A percentile compares a stretch with the other conserved stretches of the same genome.
phyloP scores from a whole-genome alignment of 169 alveolate species.

The Cardiosporidium cionae region DNA sequence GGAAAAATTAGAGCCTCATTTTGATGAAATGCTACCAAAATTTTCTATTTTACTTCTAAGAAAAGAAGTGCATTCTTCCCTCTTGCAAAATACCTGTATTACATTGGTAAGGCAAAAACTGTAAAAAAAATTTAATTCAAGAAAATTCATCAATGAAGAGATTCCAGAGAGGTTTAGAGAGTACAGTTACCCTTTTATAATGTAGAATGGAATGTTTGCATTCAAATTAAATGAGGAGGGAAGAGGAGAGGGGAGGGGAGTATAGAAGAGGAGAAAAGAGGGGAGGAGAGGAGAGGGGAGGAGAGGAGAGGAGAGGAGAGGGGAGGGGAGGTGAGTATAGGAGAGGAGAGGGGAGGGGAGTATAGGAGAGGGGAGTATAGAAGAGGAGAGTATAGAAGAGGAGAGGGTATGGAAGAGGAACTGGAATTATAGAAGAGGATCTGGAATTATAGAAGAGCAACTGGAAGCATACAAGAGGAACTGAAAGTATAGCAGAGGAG shows the following conservation, averaged over 20 bases:
- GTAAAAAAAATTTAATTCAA: no score
- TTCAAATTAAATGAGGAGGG: background rate
- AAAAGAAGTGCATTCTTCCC: conserved; percentile 37
- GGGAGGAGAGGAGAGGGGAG: background rate
- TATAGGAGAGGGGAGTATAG: no score
- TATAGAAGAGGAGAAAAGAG: background rate
- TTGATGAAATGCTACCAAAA: conserved; percentile 46
- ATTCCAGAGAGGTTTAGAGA: background rate
- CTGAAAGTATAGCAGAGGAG: no score
- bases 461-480: no score
- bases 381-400: no score
- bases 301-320: no score
- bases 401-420: no score
- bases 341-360: no score
- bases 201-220: background rate
- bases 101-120: conserved; percentile 44
- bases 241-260: background rate
- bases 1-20: conserved; percentile 46
- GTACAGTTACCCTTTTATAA: background rate
- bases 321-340: no score
- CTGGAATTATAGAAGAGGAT: no score
- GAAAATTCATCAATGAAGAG: no score
- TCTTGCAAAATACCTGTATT: conserved; percentile 59
- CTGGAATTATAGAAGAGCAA: no score
- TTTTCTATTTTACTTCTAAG: conserved; percentile 37